These are phyloP conservation scores for Emmonsia crescens DNA, from an alignment of 2,329 filamentous ascomycete genomes.

Conservation along the genomic window DNA sequence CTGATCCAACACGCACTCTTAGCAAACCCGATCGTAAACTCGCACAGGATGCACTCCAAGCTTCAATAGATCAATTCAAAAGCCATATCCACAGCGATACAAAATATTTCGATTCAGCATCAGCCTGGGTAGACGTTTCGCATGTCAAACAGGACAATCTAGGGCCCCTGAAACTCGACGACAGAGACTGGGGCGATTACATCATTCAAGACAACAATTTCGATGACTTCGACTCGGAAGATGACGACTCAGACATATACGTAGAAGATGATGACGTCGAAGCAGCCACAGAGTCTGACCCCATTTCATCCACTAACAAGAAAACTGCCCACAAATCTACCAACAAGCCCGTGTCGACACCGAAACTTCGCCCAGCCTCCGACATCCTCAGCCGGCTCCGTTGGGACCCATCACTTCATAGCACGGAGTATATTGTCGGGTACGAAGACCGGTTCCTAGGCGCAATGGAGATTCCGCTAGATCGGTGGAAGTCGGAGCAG, in stretches of 20 bases:
- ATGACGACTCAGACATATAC: slow-evolving; percentile 3
- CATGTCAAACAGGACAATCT: slow-evolving; percentile 18
- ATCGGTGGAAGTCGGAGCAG: slow-evolving; percentile 43
- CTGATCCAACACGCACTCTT: background rate
- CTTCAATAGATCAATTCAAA: slow-evolving; percentile 25
- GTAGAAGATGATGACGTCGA: slow-evolving; percentile 6
- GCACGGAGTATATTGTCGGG: slow-evolving; percentile 39
- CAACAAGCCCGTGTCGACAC: background rate
- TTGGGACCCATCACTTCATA: slow-evolving; percentile 39
- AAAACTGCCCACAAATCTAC: background rate
- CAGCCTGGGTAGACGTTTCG: slow-evolving; percentile 26
- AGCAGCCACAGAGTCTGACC: background rate
- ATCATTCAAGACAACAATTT: background rate
- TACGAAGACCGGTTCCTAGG: slow-evolving; percentile 45
- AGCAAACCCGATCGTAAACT: slow-evolving; percentile 31
- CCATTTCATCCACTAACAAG: background rate
- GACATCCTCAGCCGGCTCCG: slow-evolving; percentile 41
- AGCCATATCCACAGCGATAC: slow-evolving; percentile 25
- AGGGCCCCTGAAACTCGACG: slow-evolving; percentile 11
- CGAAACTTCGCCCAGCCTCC: slow-evolving; percentile 17
- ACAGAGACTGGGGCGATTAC: slow-evolving; percentile 11
- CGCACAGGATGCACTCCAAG: slow-evolving; percentile 35
- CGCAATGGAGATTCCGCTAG: slow-evolving; percentile 37
- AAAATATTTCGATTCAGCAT: slow-evolving; percentile 24
- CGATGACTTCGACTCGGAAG: slow-evolving; percentile 8